A percentile compares a stretch with the other conserved stretches of the same genome.
phyloP scores from a whole-genome alignment of 2,329 filamentous ascomycete species.

The Talaromyces funiculosus region DNA sequence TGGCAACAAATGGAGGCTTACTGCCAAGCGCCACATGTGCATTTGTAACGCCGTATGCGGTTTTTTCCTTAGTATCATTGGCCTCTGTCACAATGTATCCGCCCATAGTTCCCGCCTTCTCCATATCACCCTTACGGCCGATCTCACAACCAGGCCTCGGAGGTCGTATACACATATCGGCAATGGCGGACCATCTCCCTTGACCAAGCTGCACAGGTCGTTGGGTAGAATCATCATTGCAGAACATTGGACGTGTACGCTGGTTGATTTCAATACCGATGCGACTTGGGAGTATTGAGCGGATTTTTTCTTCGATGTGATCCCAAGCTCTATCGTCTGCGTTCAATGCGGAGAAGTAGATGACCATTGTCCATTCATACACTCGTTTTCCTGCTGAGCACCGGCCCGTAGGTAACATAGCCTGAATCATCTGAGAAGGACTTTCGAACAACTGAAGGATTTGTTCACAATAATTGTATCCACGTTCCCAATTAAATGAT shows the following conservation, averaged over 20 bases:
- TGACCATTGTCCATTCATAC: background rate
- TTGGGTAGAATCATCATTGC: background rate
- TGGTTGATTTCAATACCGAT: slow-evolving; percentile 9
- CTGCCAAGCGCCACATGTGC: slow-evolving; percentile 5
- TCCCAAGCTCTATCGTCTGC: slow-evolving; percentile 5
- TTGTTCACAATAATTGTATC: background rate
- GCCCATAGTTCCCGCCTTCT: slow-evolving; percentile 3
- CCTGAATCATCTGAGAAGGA: background rate
- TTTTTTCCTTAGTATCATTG: background rate
- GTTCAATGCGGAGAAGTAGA: slow-evolving; percentile 2
- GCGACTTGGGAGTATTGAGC: background rate
- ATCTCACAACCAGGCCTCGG: slow-evolving; percentile 6
- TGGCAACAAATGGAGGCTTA: slow-evolving; percentile 1
- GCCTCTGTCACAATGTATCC: slow-evolving; percentile 6
- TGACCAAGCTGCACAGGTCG: too few species aligned
- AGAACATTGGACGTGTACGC: background rate
- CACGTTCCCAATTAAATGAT: background rate
- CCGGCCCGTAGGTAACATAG: slow-evolving; percentile 5
- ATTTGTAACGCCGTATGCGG: slow-evolving; percentile 8
- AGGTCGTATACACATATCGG: background rate
- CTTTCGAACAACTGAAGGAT: slow-evolving; percentile 4
- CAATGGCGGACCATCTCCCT: background rate
- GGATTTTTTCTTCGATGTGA: background rate
- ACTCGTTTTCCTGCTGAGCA: background rate
- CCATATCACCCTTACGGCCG: background rate